Evolutionary conservation across 23 red algal species (phyloP), one percentile per base, ranked within the genome.

Genomic region (Gracilaria caudata): DNA sequence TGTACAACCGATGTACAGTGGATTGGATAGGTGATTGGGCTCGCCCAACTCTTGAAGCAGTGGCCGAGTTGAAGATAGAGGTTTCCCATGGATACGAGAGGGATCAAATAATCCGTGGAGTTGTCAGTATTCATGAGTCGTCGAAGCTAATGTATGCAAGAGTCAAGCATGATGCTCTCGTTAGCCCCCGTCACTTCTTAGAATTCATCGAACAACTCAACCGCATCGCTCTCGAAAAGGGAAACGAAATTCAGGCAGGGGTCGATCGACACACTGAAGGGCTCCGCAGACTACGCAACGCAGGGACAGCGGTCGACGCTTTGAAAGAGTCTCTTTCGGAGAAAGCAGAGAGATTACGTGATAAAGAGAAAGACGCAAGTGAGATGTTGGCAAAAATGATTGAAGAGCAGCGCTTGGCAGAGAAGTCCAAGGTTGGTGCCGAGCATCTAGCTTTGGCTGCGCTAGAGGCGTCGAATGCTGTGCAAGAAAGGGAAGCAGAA

Each of bases 151-250:
- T 82, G 40, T 40, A 64, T 57, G 36, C 4, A 13, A 45, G 7
- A 41, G 10, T 11, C 25, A 39, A 38, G 46, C 6, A 49, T 51
- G 80, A 46, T 13, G 64, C 34, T 54, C 20, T 44, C 24, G 90
- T 93, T 54, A 87, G 81, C 30, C 81, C 90, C 38, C 80, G 90
- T 55, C 90, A 93, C 58, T 93, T 77, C 44, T 46, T 93, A 43
- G 90, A 93, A 55, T 86, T 93, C 35, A 93, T 86, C 17, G 80
- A 93, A 78, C 90, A 93, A 74, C 57, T 93, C 24, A 85, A 85
- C 33, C 51, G 82, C 63, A 74, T 93, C 24, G 73, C 75, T 57
- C 30, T 80, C 38, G 90, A 93, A 72, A 85, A 86, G 38, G 90
- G 79, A 14, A 79, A 79, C 7, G 75, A 78, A 28, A 86, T 86